Evolutionary conservation across 2,329 filamentous ascomycete species (phyloP).

Genomic region (Fusarium newnesense): DNA sequence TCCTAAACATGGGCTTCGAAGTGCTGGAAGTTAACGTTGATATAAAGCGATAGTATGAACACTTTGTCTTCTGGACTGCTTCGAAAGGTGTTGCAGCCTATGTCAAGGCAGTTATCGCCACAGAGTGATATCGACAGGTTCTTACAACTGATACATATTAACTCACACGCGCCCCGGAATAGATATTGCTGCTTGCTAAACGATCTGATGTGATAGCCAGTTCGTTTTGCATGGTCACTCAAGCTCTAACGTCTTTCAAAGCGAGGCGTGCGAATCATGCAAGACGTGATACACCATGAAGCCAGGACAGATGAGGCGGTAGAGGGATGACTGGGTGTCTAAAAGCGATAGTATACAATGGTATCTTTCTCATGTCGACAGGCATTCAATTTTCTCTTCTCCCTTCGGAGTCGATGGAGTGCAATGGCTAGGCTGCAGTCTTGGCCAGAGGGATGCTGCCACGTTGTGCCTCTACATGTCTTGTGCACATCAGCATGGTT

Average conservation of each 20-base stretch:
- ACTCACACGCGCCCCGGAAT: constrained; percentile 1
- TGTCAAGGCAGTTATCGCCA: background rate
- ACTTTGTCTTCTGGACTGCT: background rate
- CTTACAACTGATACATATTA: background rate
- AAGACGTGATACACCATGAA: constrained; percentile 8
- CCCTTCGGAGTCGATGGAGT: constrained; percentile 28
- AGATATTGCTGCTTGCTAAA: constrained; percentile 1
- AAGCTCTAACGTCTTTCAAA: constrained; percentile 8
- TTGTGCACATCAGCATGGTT: constrained; percentile 27
- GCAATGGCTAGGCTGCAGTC: constrained; percentile 22
- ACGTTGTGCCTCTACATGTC: constrained; percentile 42
- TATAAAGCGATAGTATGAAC: background rate
- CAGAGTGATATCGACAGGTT: background rate
- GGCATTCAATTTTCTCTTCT: constrained; percentile 15
- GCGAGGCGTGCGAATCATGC: constrained; percentile 15
- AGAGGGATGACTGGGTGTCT: constrained; percentile 30
- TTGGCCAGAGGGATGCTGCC: constrained; percentile 35
- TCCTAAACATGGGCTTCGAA: background rate
- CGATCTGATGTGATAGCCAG: constrained; percentile 33
- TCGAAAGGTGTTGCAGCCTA: background rate
- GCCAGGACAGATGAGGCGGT: constrained; percentile 31
- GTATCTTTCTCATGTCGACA: constrained; percentile 8
- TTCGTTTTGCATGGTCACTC: constrained; percentile 30
- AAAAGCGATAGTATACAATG: constrained; percentile 25
- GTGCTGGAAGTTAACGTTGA: background rate